phyloP scores from a whole-genome alignment of 768 basidiomycete species.

The Macrolepiota albuminosa region DNA sequence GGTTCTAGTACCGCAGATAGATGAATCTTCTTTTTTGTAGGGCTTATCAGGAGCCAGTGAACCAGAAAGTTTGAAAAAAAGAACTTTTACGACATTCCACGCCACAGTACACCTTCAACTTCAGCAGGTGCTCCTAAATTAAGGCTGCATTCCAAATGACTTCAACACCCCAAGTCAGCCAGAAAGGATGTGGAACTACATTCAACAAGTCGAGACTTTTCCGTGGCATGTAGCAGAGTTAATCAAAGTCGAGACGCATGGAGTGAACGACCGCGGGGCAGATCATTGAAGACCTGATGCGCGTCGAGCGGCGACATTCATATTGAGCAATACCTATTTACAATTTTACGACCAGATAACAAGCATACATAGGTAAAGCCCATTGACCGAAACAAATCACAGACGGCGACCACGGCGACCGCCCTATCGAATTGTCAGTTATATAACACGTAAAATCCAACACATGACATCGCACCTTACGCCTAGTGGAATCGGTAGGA shows the following conservation, averaged over 20 bases:
- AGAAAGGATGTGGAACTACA: neutral
- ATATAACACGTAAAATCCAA: neutral
- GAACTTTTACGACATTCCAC: neutral
- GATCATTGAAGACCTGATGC: conserved; percentile 62
- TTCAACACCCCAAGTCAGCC: neutral
- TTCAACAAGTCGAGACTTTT: neutral
- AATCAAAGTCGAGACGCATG: conserved; percentile 17
- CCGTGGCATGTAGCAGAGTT: neutral
- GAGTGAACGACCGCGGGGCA: conserved; percentile 76
- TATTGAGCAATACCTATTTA: conserved; percentile 31
- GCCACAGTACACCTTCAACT: neutral
- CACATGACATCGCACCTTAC: conserved; percentile 63
- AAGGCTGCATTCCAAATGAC: neutral
- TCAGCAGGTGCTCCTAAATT: neutral
- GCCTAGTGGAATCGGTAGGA: conserved; percentile 94
- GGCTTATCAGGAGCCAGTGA: neutral
- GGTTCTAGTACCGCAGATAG: neutral
- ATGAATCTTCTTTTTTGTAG: neutral
- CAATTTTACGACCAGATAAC: conserved; percentile 14
- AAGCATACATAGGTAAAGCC: conserved; percentile 11
- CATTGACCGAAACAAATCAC: conserved; percentile 28
- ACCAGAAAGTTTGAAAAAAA: neutral
- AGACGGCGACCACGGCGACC: conserved; percentile 99
- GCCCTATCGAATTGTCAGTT: conserved; percentile 50
- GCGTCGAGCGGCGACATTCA: conserved; percentile 83